phyloP scores from a whole-genome alignment of 169 alveolate species.

The Hepatocystis sp. region DNA sequence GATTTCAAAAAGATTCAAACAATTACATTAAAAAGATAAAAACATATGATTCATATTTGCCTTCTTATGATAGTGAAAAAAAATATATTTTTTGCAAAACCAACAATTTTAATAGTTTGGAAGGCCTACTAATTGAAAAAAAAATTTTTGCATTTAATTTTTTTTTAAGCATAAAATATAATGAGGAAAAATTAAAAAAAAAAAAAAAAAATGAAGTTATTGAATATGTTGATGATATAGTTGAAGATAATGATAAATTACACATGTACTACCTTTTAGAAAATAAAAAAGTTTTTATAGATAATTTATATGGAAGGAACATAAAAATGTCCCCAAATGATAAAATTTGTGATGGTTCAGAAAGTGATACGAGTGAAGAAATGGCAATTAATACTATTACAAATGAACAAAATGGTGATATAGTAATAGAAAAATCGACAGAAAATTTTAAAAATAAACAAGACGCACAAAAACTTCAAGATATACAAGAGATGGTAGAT shows the following conservation, averaged over 20 bases:
- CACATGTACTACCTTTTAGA: slow-evolving; percentile 8
- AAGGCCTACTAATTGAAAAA: slow-evolving; percentile 37
- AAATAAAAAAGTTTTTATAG: not conserved
- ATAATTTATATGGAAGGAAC: no score
- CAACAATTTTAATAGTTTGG: slow-evolving; percentile 43
- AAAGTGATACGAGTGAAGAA: no score
- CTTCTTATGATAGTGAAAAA: slow-evolving; percentile 3
- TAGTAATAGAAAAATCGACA: not conserved
- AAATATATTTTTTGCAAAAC: slow-evolving; percentile 21
- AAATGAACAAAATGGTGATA: slow-evolving; percentile 5
- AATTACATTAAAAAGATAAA: not conserved
- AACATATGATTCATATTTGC: not conserved
- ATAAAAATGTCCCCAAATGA: no score
- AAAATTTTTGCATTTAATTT: slow-evolving; percentile 34
- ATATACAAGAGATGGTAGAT: not conserved
- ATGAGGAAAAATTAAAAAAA: slow-evolving; percentile 30
- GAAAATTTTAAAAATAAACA: not conserved
- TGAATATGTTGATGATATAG: slow-evolving; percentile 8
- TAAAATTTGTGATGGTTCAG: no score
- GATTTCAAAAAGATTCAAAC: not conserved
- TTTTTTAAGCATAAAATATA: slow-evolving; percentile 39
- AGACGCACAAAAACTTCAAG: not conserved
- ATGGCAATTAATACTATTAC: no score
- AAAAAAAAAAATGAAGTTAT: not conserved
- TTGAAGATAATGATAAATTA: not conserved